phyloP scores from a whole-genome alignment of 345 rosid species.

The Gossypium bickii region DNA sequence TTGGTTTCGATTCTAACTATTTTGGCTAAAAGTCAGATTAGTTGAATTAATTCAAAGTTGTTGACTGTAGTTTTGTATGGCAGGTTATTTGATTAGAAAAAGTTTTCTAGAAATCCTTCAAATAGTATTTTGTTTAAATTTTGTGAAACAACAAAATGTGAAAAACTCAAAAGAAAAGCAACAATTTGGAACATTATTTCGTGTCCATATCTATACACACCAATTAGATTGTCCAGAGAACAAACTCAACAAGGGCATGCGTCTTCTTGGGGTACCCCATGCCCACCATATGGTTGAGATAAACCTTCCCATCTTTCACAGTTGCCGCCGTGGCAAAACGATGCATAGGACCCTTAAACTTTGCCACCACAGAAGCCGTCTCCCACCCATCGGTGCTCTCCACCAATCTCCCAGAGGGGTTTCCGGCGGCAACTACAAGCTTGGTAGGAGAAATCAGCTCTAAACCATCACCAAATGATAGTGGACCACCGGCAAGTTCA shows the following conservation, averaged over 20 bases:
- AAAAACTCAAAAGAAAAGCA: too few species aligned
- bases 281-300: conserved; percentile 68
- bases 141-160: too few species aligned
- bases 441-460: conserved; percentile 60
- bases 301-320: conserved; percentile 74
- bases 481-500: conserved; percentile 47
- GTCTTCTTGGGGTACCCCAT: conserved; percentile 79
- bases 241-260: conserved; percentile 79
- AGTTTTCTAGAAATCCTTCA: too few species aligned
- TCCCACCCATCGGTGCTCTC: conserved; percentile 85
- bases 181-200: too few species aligned
- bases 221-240: conserved; percentile 21
- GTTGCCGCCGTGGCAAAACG: conserved; percentile 77
- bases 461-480: conserved; percentile 68
- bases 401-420: conserved; percentile 58
- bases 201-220: too few species aligned
- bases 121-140: too few species aligned
- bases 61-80: too few species aligned
- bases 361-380: conserved; percentile 58
- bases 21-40: too few species aligned
- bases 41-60: too few species aligned
- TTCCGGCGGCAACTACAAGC: conserved; percentile 76
- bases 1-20: too few species aligned
- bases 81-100: too few species aligned
- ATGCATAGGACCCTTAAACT: conserved; percentile 64